Evolutionary conservation across 2,329 filamentous ascomycete species (phyloP), one percentile per base, ranked within the genome.

Genomic region (Elsinoe ampelina): DNA sequence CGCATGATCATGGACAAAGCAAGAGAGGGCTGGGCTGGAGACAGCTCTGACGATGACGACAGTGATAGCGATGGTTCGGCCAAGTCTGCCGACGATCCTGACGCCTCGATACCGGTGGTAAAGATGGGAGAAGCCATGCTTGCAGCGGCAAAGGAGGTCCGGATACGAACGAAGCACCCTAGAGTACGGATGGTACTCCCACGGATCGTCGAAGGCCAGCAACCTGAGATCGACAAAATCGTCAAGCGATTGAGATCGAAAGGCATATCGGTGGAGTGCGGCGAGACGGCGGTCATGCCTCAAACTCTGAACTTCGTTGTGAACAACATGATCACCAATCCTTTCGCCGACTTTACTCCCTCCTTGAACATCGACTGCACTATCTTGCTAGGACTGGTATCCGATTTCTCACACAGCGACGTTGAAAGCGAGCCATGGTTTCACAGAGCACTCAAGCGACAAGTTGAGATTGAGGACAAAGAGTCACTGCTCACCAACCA

Each of bases 351-450:
- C 3, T 71, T 76, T 57, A 70, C 73, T 1, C 59, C 67, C 5
- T 73, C 69, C 0, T 63, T 84, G 26, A 83, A 85, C 63, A 76
- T 85, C 57, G 83, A 85, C 67, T 84, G 81, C 55, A 89, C 86
- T 1, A 80, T 89, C 47, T 76, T 91, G 5, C 77, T 91, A 4
- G 86, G 85, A 3, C 73, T 90, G 2, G 80, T 85, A 1, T 89
- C 86, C 0, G 87, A 91, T 63, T 81, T 90, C 22, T 86, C 84
- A 1, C 85, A 90, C 65, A 71, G 71, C 34, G 65, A 70, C 36
- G 72, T 73, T 26, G 63, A 69, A 2, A 72, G 76, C 45, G 72
- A 77, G 34, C 74, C 77, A n/a, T 75, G 72, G 67, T 76, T 79
- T 62, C 83, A 85, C 61, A 73, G 71, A 19, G 80, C 82, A 42